These are phyloP conservation scores for Penicillium roqueforti DNA, from an alignment of 495 filamentous ascomycete genomes.

Conservation along the genomic window DNA sequence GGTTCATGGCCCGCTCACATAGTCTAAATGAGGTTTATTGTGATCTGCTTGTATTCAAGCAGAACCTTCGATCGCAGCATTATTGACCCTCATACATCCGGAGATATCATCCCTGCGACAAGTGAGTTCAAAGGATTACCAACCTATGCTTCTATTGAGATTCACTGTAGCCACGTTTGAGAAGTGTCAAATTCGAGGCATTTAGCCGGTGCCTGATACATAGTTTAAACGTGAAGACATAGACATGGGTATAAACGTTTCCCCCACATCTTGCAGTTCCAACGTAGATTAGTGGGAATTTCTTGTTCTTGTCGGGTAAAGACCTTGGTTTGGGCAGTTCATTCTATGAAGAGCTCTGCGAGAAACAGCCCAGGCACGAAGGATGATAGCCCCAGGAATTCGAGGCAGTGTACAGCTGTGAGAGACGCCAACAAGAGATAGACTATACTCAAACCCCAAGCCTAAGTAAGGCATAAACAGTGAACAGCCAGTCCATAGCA, in stretches of 20 bases:
- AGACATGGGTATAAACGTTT: not conserved
- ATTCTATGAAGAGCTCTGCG: conserved; percentile 58
- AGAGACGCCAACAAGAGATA: not conserved
- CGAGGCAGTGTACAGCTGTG: conserved; percentile 41
- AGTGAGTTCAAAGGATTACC: too few species aligned
- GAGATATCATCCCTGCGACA: not conserved
- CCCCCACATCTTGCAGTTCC: not conserved
- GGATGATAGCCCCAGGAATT: conserved; percentile 81
- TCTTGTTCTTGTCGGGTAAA: not conserved
- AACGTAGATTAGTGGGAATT: not conserved
- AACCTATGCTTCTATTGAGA: too few species aligned
- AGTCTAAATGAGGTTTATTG: not conserved
- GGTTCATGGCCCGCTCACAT: not conserved
- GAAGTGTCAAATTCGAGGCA: not conserved
- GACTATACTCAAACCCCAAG: not conserved
- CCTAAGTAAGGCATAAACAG: not conserved
- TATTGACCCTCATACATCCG: not conserved
- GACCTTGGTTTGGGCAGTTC: too few species aligned
- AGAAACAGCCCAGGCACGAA: conserved; percentile 82
- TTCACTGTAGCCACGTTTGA: too few species aligned
- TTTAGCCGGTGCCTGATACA: not conserved
- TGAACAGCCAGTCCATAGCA: not conserved
- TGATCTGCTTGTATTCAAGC: not conserved
- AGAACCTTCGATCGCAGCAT: not conserved
- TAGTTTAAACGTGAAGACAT: not conserved